Base-by-base conservation (phyloP, 2,329 filamentous ascomycete species). In the Scedosporium aurantiacum region DNA sequence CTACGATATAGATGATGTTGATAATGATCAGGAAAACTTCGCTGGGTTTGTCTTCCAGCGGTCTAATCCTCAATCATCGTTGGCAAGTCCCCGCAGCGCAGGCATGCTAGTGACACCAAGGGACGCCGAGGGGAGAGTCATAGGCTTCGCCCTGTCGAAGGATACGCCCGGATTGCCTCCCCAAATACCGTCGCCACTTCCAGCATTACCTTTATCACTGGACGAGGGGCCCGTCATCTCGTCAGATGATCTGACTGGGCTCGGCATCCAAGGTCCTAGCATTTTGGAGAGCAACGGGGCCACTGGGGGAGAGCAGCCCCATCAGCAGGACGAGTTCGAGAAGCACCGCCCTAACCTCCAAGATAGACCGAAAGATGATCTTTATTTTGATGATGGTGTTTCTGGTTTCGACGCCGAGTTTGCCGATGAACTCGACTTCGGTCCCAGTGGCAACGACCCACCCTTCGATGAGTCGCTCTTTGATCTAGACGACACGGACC, bases 381-480 rank as follows among this genome's bases (percentile, higher is more conserved):
- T 89, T 32, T 90, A 89, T 69, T 90, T 87, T 67, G 85, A 88
- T 64, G 84, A 85, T 67, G 86, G 85, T 2, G 72, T 84, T 65
- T 78, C 80, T 14, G 79, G 62, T 72, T 82, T 67, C 60, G 74
- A 77, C 47, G 69, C 71, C 21, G 74, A 76, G 60, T 79, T 82
- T 66, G 75, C 78, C 6, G 77, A 76, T 62, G 75, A 77, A 58
- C 74, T 78, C 2, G 76, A 64, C 28, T 65, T 65, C 40, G 57
- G 40, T 1, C 52, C 80, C 62, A 78, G 78, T 18, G 16, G 4
- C 14, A 82, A 86, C 28, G 77, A 78, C 1, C 75, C 76, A 0
- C 76, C 80, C 1, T 90, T 91, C 69, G 87, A 91, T 63, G 88
- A 91, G 69, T 87, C 85, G 5, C 79, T 90, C 14, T 90, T 91